Evolutionary conservation across 352 stramenopile genomes (phyloP), one percentile per base, ranked within the genome.

Genomic region (Pythium coloratum): DNA sequence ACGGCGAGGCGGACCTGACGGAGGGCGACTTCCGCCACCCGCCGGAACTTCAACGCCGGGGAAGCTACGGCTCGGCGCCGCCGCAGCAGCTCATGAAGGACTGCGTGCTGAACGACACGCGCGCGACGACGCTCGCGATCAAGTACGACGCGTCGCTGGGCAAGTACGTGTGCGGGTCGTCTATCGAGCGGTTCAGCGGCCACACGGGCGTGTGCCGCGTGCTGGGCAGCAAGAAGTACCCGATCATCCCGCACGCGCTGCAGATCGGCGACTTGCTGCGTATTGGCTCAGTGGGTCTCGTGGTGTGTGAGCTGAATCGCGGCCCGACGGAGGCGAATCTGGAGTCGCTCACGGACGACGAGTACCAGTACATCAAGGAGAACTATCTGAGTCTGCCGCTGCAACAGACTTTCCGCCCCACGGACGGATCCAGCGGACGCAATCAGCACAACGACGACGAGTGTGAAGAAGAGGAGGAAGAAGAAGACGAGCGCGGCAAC

Each of bases 151-250:
- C 67, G 18, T 20, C 50, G 0, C 71, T 90, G 49, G 76, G 75
- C 1, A 92, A 91, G 59, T 95, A 92, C 58, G 84, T 95, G 2
- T 95, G 86, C 66, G 86, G 86, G 6, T 92, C 86, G 64, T 92
- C 83, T 6, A 92, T 95, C 64, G 91, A 97, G 70, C 76, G 88
- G 6, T 97, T 97, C 76, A 97, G 89, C 44, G 88, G 90, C 30
- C 91, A 97, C 76, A 96, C 90, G 40, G 90, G 91, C 46, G 93
- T 96, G 40, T 97, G 91, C 67, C 77, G 88, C 66, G 90, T 97
- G 53, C 76, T 97, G 20, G 90, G 90, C 32, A 95, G 88, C 51
- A 94, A 95, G 64, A 92, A 93, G 62, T 90, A 94, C 55, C 82
- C 84, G 5, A 81, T 90, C 33, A 91, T 88, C 55, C 79, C 81